phyloP scores from a whole-genome alignment of 1,284 basidiomycete genomes.

The Megacollybia platyphylla region DNA sequence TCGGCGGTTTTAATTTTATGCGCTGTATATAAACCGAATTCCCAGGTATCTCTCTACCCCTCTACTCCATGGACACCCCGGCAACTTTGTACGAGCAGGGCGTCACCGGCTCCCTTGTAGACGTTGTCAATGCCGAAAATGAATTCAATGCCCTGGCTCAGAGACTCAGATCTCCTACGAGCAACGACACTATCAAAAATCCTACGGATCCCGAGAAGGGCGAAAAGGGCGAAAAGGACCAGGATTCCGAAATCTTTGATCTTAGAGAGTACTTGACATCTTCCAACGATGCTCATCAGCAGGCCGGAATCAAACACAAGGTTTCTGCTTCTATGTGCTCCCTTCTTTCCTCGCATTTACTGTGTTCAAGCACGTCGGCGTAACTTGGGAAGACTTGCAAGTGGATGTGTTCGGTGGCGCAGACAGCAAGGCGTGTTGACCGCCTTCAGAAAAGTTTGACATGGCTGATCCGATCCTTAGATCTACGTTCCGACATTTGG shows the following conservation, averaged over 20 bases:
- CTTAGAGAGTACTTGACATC: conserved; percentile 67
- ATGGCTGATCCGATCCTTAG: conserved; percentile 16
- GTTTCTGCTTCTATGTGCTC: conserved; percentile 11
- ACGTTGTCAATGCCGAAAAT: conserved; percentile 7
- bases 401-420: conserved; percentile 60
- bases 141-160: conserved; percentile 8
- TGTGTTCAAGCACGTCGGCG: conserved; percentile 50
- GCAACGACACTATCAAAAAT: background rate
- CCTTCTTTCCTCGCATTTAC: conserved; percentile 1
- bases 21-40: too few species aligned
- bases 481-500: conserved; percentile 57
- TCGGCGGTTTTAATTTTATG: too few species aligned
- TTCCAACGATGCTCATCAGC: conserved; percentile 52
- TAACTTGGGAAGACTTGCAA: conserved; percentile 65
- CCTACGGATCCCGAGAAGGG: conserved; percentile 7
- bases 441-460: background rate
- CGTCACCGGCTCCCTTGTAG: background rate
- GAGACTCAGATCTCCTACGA: conserved; percentile 5
- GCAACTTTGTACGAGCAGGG: conserved; percentile 8
- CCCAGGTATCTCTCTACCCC: background rate
- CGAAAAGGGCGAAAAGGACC: conserved; percentile 13
- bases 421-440: conserved; percentile 35
- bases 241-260: conserved; percentile 32
- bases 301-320: conserved; percentile 72
- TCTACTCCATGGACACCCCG: background rate